Base-by-base conservation (phyloP, 345 rosid genomes). In the Linum trigynum region DNA sequence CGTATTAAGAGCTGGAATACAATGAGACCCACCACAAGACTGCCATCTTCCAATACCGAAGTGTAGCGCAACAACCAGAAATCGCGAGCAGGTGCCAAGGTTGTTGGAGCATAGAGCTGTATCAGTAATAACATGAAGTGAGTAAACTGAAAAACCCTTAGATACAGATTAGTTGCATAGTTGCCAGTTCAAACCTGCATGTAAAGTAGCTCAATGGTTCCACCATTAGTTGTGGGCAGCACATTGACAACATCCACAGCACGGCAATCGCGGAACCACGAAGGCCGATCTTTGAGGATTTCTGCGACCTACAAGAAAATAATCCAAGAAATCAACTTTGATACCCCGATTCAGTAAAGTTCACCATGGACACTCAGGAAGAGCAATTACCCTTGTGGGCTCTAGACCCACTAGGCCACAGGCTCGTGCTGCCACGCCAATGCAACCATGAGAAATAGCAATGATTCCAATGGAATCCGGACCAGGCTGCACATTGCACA, bases 401-500 rank as follows among this genome's bases (percentile, higher is more conserved):
- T 95, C 99, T 32, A 95, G 90, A 81, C 99, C 97, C 75, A 95
- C 99, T 55, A 95, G 92, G 86, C 99, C 99, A 14, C 99, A 95
- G 75, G 99, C 99, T 69, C 99, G 96, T 81, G 99, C 99, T 82
- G 98, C 99, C 85, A 95, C 98, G 61, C 99, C 99, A 82, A 94
- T 37, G 85, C 98, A 84, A 95, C 96, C 95, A 85, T 95, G 96
- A 80, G 99, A 95, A 89, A 95, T 95, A 83, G 98, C 91, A 77
- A 95, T 77, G 97, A 95, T 95, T 95, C 99, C 98, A 83, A 89
- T 85, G 98, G 99, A 95, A 95, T 95, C 98, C 98, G 99, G 98
- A 95, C 99, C 99, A 95, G 98, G 99, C 99, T 95, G 77, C 77
- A 73, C 39, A 61, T 45, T 63, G 56, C 7, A 70, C 62, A 59